Percentiles rank a stretch among this genome's conserved stretches.
Conservation (phyloP, 768 basidiomycete species). For the Lentinula edodes region DNA sequence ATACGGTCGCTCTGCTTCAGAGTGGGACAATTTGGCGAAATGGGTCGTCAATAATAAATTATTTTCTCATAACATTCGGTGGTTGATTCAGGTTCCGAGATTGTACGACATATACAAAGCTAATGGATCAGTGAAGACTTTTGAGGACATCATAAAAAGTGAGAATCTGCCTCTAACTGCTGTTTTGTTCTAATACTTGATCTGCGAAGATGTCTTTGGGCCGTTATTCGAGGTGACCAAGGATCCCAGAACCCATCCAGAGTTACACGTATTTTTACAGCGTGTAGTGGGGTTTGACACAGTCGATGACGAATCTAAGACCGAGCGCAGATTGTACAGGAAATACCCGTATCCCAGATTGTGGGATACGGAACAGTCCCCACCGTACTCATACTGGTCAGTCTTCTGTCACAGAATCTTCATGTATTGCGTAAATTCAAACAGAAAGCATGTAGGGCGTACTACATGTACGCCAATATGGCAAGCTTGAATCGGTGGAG, state of each 20-base stretch:
- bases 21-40: conserved; percentile 98
- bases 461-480: conserved; percentile 98
- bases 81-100: conserved; percentile 94
- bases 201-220: conserved; percentile 71
- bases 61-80: conserved; percentile 94
- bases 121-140: conserved; percentile 75
- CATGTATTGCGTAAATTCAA: not conserved
- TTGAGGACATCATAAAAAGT: conserved; percentile 91
- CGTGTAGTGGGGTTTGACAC: conserved; percentile 95
- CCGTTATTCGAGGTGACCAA: conserved; percentile 96
- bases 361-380: conserved; percentile 88
- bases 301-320: conserved; percentile 98
- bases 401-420: conserved; percentile 13
- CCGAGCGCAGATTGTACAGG: conserved; percentile 84
- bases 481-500: conserved; percentile 94
- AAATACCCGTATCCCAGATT: conserved; percentile 90
- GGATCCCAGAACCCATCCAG: conserved; percentile 85
- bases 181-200: not conserved
- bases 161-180: conserved; percentile 22
- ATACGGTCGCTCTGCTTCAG: conserved; percentile 75
- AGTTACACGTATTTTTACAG: conserved; percentile 92
- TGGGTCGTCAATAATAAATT: conserved; percentile 95
- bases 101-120: conserved; percentile 95
- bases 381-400: conserved; percentile 94
- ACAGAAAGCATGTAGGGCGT: conserved; percentile 53